Percentiles rank a stretch among this genome's conserved stretches.
These are phyloP conservation scores for Trametes villosa DNA, from an alignment of 768 basidiomycete genomes.

Conservation along the genomic window DNA sequence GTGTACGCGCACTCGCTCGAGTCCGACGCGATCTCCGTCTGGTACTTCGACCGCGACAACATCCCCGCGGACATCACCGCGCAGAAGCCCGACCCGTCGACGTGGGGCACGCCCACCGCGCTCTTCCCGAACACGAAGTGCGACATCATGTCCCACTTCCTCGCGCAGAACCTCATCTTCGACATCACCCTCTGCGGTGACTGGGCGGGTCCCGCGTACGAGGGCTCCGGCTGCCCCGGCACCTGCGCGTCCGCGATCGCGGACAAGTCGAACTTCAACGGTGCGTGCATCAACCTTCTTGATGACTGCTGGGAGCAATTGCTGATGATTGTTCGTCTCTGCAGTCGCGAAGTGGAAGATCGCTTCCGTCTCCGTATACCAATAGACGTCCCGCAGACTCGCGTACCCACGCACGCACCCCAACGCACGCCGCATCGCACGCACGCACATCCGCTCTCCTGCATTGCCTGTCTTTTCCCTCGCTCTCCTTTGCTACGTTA, in stretches of 20 bases:
- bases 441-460: constrained; percentile 1
- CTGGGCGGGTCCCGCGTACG: constrained; percentile 45
- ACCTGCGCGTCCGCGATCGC: constrained; percentile 46
- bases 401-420: constrained; percentile 11
- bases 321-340: constrained; percentile 5
- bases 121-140: constrained; percentile 42
- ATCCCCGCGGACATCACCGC: constrained; percentile 43
- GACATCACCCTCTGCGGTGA: constrained; percentile 50
- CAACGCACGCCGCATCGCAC: constrained; percentile 9
- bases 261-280: constrained; percentile 57
- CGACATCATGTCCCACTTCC: constrained; percentile 42
- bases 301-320: not conserved
- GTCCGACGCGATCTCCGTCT: constrained; percentile 47
- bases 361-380: constrained; percentile 60
- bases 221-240: constrained; percentile 35
- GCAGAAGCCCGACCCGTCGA: constrained; percentile 42
- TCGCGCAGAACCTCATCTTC: constrained; percentile 43
- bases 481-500: constrained; percentile 8
- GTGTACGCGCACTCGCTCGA: constrained; percentile 48
- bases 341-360: constrained; percentile 60
- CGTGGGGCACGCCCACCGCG: constrained; percentile 48
- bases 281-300: constrained; percentile 31
- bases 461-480: not conserved
- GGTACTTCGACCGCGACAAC: constrained; percentile 46
- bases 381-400: constrained; percentile 28